Base-by-base conservation (phyloP, 345 rosid species). In the Euphorbia lathyris region DNA sequence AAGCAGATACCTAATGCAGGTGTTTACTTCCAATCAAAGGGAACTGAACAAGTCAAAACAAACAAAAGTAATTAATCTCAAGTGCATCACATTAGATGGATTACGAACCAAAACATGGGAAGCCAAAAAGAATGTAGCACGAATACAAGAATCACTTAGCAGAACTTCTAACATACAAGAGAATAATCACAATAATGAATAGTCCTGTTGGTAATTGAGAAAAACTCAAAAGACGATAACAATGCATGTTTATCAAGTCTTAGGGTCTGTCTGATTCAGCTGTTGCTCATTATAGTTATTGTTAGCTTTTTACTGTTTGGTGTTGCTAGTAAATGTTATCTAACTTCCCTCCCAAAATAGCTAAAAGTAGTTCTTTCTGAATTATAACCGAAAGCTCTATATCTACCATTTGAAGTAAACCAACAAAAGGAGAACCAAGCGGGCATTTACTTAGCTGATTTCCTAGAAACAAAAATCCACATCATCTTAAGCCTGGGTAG, bases 1-100 rank as follows among this genome's bases (percentile, higher is more conserved):
- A 26, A 25, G 59, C 66, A 48, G 60, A 73, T 59, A 50, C 40
- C 67, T 66, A 9, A 23, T 9, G 48, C 53, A 0, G 62, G 53
- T 66, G 23, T 29, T 47, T 55, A 65, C 22, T 23, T 72, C 8
- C 58, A 30, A 47, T 36, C 14, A 63, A 57, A 16, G 52, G 55
- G 38, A 47, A 11, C 29, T 16, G 25, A 22, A 26, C 8, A 22
- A 32, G 25, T 47, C 43, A 55, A 11, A n/a, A 13, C 0, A 25
- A 29, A 53, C 27, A 63, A 4, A 29, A 20, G 48, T 20, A 27
- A 20, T 7, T 2, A 9, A 29, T 26, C 47, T 69, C 8, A 47
- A 29, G 32, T 47, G 38, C 65, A 29, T 27, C 4, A 29, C 55
- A 16, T n/a, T 4, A 17, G 40, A 30, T 69, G 20, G 58, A 25